phyloP scores from a whole-genome alignment of 306 rosid genomes.

The Glycine tomentella region DNA sequence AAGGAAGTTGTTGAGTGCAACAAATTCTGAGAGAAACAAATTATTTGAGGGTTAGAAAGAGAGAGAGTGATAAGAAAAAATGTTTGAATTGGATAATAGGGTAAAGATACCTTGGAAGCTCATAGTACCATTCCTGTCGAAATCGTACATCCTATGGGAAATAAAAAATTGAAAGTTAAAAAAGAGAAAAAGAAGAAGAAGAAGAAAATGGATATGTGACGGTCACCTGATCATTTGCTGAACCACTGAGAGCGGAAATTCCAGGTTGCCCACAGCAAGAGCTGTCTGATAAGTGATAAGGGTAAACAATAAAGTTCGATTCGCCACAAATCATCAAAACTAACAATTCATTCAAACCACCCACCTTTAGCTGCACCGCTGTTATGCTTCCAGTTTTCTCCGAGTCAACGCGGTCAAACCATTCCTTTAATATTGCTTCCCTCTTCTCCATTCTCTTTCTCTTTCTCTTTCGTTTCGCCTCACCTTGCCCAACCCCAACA shows the following conservation, averaged over 20 bases:
- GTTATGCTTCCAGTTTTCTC: conserved; percentile 70
- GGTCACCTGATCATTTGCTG: conserved; percentile 96
- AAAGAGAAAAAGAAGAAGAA: neutral
- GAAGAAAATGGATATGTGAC: neutral
- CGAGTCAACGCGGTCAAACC: conserved; percentile 90
- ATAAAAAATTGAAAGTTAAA: neutral
- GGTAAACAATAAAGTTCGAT: neutral
- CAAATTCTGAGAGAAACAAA: conserved; percentile 62
- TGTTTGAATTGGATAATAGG: neutral
- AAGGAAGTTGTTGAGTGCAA: conserved; percentile 88
- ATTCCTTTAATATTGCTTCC: conserved; percentile 61
- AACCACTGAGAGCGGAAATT: conserved; percentile 79
- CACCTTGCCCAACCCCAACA: too few relatives aligned
- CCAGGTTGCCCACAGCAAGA: conserved; percentile 82
- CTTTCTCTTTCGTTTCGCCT: too few relatives aligned
- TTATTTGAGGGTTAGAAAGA: too few relatives aligned
- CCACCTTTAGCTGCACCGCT: conserved; percentile 79
- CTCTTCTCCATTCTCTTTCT: conserved; percentile 55
- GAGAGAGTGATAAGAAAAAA: conserved; percentile 18
- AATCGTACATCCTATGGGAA: conserved; percentile 78
- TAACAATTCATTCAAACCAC: too few relatives aligned
- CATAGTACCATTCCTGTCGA: conserved; percentile 91
- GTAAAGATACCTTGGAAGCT: conserved; percentile 63
- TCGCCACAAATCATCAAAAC: neutral
- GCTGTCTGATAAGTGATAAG: conserved; percentile 59